These are phyloP conservation scores for Tubosaeta brunneosetosa DNA, from an alignment of 768 basidiomycete species.

Conservation along the genomic window DNA sequence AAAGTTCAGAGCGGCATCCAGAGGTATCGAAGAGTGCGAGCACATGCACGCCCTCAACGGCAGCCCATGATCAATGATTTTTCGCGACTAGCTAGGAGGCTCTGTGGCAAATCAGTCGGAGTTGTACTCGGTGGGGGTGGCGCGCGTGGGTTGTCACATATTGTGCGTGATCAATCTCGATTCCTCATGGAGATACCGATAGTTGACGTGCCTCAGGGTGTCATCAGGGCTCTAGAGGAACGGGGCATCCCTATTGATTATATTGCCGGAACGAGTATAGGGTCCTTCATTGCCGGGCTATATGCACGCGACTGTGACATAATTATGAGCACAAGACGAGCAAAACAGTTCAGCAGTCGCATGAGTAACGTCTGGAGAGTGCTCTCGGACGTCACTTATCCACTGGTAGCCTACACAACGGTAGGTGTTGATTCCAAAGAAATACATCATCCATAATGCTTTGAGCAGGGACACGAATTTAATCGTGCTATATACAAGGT, in stretches of 20 bases:
- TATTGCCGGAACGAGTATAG: conserved; percentile 92
- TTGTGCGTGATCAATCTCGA: conserved; percentile 39
- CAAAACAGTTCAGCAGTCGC: conserved; percentile 86
- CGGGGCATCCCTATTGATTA: conserved; percentile 91
- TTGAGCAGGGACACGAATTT: conserved; percentile 82
- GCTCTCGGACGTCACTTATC: conserved; percentile 84
- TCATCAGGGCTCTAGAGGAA: conserved; percentile 88
- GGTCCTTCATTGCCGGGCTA: conserved; percentile 86
- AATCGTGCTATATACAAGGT: conserved; percentile 94
- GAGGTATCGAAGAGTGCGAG: conserved; percentile 69
- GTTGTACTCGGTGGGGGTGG: conserved; percentile 97
- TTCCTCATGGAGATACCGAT: conserved; percentile 10
- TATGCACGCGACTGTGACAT: conserved; percentile 95
- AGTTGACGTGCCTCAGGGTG: conserved; percentile 53
- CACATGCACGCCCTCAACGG: conserved; percentile 64
- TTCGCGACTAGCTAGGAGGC: conserved; percentile 79
- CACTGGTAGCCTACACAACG: conserved; percentile 72
- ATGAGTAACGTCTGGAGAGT: conserved; percentile 96
- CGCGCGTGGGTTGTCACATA: conserved; percentile 79
- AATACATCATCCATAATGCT: conserved; percentile 1
- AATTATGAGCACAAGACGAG: conserved; percentile 75
- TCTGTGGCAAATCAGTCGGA: conserved; percentile 92
- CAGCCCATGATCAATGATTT: conserved; percentile 89
- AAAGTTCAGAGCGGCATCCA: conserved; percentile 86
- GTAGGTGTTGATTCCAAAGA: conserved; percentile 30